Percentiles rank a stretch among this genome's conserved stretches.
These are phyloP conservation scores for Podila epigama DNA, from an alignment of 192 early-diverging fungal species.

Conservation along the genomic window DNA sequence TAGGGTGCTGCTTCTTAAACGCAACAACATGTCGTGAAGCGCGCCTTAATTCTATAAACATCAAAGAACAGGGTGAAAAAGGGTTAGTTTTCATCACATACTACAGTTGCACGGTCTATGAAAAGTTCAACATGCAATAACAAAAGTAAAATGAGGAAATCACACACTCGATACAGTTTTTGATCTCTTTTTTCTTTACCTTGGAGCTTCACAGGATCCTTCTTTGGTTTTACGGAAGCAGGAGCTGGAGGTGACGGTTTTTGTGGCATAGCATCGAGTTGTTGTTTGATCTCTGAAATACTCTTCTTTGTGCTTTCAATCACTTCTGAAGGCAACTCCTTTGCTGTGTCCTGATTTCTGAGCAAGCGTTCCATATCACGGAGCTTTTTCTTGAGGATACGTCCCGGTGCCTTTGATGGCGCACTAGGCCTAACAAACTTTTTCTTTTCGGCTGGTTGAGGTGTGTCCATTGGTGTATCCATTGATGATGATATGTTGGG, in stretches of 20 bases:
- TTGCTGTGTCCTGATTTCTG: conserved; percentile 31
- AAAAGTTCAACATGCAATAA: too few relatives aligned
- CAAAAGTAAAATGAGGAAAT: too few relatives aligned
- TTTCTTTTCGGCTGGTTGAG: conserved; percentile 9
- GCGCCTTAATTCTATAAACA: conserved; percentile 26
- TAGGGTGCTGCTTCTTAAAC: conserved; percentile 42
- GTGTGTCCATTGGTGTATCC: conserved; percentile 4
- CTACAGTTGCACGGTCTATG: too few relatives aligned
- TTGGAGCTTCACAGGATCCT: too few relatives aligned
- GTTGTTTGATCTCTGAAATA: conserved; percentile 19
- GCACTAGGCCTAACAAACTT: conserved; percentile 23
- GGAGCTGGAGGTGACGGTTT: background rate
- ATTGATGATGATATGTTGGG: background rate
- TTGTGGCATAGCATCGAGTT: conserved; percentile 19
- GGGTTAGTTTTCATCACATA: too few relatives aligned
- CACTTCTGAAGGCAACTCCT: conserved; percentile 29
- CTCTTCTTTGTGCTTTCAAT: conserved; percentile 28
- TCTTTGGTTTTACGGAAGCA: background rate
- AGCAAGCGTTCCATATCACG: conserved; percentile 38
- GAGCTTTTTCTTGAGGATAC: conserved; percentile 31
- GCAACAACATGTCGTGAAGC: conserved; percentile 30
- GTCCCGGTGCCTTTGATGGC: conserved; percentile 37
- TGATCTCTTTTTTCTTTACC: background rate
- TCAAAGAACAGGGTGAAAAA: background rate
- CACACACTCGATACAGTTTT: background rate